These are phyloP conservation scores for Aspergillus funiculosus DNA, from an alignment of 495 filamentous ascomycete genomes.

Conservation along the genomic window DNA sequence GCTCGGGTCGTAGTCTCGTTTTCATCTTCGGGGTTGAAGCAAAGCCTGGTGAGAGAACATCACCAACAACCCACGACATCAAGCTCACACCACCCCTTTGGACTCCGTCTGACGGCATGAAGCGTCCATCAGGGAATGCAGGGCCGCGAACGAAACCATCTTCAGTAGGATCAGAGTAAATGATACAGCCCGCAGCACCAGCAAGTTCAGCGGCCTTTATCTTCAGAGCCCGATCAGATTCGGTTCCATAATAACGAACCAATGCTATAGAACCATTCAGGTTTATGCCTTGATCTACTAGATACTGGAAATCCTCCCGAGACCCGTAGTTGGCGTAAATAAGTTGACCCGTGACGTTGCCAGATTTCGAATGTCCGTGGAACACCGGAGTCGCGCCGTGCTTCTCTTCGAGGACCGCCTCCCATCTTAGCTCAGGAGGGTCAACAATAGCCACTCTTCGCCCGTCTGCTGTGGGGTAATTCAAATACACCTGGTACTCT, in stretches of 20 bases:
- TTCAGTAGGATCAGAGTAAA: constrained; percentile 83
- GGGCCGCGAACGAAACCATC: constrained; percentile 68
- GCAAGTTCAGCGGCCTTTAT: constrained; percentile 83
- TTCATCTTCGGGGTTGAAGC: constrained; percentile 65
- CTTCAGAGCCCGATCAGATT: constrained; percentile 68
- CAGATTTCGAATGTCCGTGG: constrained; percentile 83
- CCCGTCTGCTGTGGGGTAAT: constrained; percentile 75
- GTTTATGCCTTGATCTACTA: constrained; percentile 65
- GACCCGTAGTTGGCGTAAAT: constrained; percentile 93
- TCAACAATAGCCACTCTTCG: constrained; percentile 77
- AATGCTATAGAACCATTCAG: constrained; percentile 77
- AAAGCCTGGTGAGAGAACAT: constrained; percentile 84
- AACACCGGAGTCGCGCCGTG: constrained; percentile 65
- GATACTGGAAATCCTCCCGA: constrained; percentile 67
- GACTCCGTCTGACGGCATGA: constrained; percentile 71
- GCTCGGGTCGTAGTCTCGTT: constrained; percentile 55
- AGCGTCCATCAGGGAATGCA: constrained; percentile 66
- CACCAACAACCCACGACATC: constrained; percentile 75
- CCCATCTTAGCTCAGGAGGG: constrained; percentile 63
- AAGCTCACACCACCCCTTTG: constrained; percentile 79
- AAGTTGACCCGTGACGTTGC: constrained; percentile 85
- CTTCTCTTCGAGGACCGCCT: constrained; percentile 77
- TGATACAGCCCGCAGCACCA: constrained; percentile 79
- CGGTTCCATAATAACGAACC: constrained; percentile 72
- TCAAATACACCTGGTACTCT: constrained; percentile 81